Evolutionary conservation across 192 early-diverging fungal species (phyloP), one percentile per base, ranked within the genome.

Genomic region (Chytriomyces sp.): DNA sequence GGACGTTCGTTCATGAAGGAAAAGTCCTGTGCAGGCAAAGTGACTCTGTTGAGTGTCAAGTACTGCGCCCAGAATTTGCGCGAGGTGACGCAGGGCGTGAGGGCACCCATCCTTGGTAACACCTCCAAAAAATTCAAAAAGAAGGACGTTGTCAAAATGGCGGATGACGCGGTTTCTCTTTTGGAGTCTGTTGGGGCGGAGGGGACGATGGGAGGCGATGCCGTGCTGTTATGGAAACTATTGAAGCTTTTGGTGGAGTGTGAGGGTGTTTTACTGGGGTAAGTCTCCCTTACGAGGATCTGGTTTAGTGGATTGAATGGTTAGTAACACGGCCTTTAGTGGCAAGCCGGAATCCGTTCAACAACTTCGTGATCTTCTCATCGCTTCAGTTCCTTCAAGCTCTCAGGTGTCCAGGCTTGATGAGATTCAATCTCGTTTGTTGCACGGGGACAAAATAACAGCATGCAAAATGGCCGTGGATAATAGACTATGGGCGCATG

Each of bases 401-500:
- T 33, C 56, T 57, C 32, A 70, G 7, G n/a, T n/a, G n/a, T 26
- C 68, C 10, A 59, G 30, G 30, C 31, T 70, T 37, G 68, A 59
- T 33, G 83, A 80, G 5, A 84, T 95, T 19, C 84, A 89, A 64
- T 64, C 83, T 0, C 73, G 82, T 3, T 81, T 98, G 12, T 68
- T 89, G 17, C 77, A 84, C 49, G 82, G 89, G 49, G 82, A 91
- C 77, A 79, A 85, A 70, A 57, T 82, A n/a, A 76, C 75, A 32
- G 85, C 91, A 64, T 76, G 86, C 75, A 75, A 77, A 22, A 25
- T 78, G 22, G 85, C 89, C 0, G 75, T 85, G 38, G 57, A 81
- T 52, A 64, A 59, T 39, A 75, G 76, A 4, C 59, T 95, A 40
- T 99, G 97, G 97, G 78, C 90, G 0, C 93, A 97, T 78, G 97